These are phyloP conservation scores for Pulveroboletus sp. DNA, from an alignment of 768 basidiomycete species.

Conservation along the genomic window DNA sequence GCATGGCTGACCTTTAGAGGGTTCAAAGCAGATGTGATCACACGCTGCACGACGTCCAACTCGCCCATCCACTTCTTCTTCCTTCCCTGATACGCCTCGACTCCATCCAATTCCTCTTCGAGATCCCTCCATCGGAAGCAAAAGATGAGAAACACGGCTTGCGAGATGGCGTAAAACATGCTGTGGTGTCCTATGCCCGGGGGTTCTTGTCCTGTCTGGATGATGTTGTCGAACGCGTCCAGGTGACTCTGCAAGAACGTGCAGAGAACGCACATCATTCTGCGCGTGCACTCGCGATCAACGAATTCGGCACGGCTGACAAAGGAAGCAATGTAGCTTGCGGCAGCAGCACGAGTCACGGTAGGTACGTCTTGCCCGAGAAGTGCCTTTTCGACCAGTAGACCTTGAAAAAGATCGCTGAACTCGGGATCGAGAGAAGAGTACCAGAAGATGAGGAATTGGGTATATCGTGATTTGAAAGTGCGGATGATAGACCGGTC, in stretches of 20 bases:
- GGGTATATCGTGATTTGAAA: constrained; percentile 95
- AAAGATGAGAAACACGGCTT: constrained; percentile 93
- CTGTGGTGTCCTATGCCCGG: constrained; percentile 44
- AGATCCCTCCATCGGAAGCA: constrained; percentile 97
- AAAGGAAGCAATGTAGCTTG: constrained; percentile 89
- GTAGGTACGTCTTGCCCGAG: constrained; percentile 54
- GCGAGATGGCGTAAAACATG: constrained; percentile 89
- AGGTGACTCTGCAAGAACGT: constrained; percentile 76
- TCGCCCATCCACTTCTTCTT: constrained; percentile 88
- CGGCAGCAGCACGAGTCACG: constrained; percentile 87
- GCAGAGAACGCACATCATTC: constrained; percentile 81
- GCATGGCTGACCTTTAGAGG: constrained; percentile 57
- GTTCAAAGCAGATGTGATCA: constrained; percentile 78
- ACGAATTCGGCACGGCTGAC: constrained; percentile 89
- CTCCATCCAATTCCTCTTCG: constrained; percentile 55
- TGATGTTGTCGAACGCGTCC: constrained; percentile 57
- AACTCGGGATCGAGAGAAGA: constrained; percentile 87
- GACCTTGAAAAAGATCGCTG: constrained; percentile 88
- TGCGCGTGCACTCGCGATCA: constrained; percentile 65
- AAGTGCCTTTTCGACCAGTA: constrained; percentile 89
- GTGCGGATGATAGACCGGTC: constrained; percentile 91
- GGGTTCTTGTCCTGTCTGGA: constrained; percentile 35
- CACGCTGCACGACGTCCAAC: constrained; percentile 72
- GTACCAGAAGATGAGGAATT: constrained; percentile 96
- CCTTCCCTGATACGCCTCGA: constrained; percentile 42